These are phyloP conservation scores for Leptomonas seymouri DNA, from an alignment of 208 protist species.

Conservation along the genomic window DNA sequence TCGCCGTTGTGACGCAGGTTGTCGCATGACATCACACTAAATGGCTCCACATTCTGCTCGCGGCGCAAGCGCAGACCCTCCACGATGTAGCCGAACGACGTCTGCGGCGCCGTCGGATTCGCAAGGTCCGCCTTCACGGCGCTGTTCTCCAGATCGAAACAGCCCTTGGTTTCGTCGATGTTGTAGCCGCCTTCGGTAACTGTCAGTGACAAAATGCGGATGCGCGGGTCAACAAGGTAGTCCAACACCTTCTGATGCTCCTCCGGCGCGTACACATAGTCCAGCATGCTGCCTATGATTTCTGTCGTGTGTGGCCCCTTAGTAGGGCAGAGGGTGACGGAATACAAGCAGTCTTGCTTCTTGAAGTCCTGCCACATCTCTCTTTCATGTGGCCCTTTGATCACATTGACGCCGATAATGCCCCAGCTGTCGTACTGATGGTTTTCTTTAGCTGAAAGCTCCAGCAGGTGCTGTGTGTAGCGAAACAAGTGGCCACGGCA, in stretches of 20 bases:
- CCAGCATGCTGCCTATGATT: slow-evolving; percentile 37
- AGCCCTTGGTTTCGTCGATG: slow-evolving; percentile 42
- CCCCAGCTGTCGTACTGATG: slow-evolving; percentile 37
- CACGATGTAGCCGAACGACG: slow-evolving; percentile 49
- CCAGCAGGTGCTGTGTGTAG: slow-evolving; percentile 45
- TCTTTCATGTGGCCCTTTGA: slow-evolving; percentile 25
- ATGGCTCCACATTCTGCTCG: slow-evolving; percentile 29
- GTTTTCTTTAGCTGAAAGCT: slow-evolving; percentile 33
- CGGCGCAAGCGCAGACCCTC: slow-evolving; percentile 40
- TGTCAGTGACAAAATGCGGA: slow-evolving; percentile 46
- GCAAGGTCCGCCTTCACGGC: slow-evolving; percentile 31
- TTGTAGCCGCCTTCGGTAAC: slow-evolving; percentile 60
- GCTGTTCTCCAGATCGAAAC: slow-evolving; percentile 35
- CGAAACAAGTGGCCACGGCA: slow-evolving; percentile 42
- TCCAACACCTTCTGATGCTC: slow-evolving; percentile 33
- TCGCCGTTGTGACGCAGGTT: slow-evolving; percentile 54
- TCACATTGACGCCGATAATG: slow-evolving; percentile 42
- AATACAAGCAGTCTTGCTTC: slow-evolving; percentile 48
- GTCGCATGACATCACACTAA: slow-evolving; percentile 55
- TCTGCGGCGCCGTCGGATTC: slow-evolving; percentile 30
- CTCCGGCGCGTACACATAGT: slow-evolving; percentile 41
- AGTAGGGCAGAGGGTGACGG: slow-evolving; percentile 37
- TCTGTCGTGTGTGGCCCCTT: slow-evolving; percentile 26
- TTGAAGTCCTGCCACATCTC: slow-evolving; percentile 46
- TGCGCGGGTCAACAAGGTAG: slow-evolving; percentile 35